Base-by-base conservation (phyloP, 2,329 filamentous ascomycete genomes). In the Thyridium curvatum region DNA sequence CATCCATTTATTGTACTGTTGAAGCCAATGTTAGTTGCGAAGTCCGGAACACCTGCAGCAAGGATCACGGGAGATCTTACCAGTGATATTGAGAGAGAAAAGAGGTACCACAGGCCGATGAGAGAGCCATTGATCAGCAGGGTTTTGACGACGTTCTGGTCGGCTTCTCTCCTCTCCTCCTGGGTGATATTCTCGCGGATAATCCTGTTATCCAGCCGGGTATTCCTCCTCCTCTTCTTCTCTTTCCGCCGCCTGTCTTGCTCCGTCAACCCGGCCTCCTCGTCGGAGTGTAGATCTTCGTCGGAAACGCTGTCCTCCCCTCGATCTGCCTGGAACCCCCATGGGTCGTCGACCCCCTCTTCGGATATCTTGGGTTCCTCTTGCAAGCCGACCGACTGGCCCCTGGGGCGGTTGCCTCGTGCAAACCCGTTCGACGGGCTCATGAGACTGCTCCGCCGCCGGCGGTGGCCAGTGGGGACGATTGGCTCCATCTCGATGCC, bases 1-100 rank as follows among this genome's bases (percentile, higher is more conserved):
- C 91, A 98, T 97, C 93, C 93, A 97, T 68, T 96, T 97, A 74
- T 98, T 98, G 72, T 97, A 98, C 84, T 93, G 48, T 36, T 26
- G n/a, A 26, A 31, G 7, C 33, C 16, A 6, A 18, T 12, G 48
- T 59, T 44, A 54, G 56, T 55, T 58, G 10, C 15, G 14, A 12
- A 16, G 51, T 33, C n/a, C 34, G 33, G 26, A 12, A 15, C 21
- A 15, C 35, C 21, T 41, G 14, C 28, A n/a, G 16, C 18, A 3
- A 13, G 6, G 34, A 46, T 28, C 26, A 34, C 17, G 32, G 15
- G 32, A 37, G 31, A 31, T 69, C 84, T 68, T 73, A 91, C 86
- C 52, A 96, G 74, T 45, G 89, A 94, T 58, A 95, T 95, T 36
- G 86, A 88, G 48, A 97, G 76, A 14, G 90, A 96, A 63, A 97